These are phyloP conservation scores for Pseudogymnoascus sp. DNA, from an alignment of 2,329 filamentous ascomycete species.

Conservation along the genomic window DNA sequence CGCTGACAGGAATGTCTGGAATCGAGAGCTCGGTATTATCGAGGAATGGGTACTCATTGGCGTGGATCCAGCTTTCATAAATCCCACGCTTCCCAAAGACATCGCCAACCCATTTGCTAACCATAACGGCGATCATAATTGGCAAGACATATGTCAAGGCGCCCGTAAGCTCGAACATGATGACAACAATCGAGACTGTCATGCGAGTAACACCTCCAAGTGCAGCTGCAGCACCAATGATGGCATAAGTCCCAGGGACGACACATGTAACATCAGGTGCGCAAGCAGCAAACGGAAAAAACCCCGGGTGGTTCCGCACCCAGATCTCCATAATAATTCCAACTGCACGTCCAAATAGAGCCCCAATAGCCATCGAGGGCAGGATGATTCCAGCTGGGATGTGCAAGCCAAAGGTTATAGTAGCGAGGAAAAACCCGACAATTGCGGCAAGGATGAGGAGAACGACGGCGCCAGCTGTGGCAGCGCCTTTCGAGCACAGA, in stretches of 20 bases:
- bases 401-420: constrained; percentile 85
- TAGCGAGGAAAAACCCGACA: constrained; percentile 76
- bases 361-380: constrained; percentile 92
- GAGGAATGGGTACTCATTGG: constrained; percentile 91
- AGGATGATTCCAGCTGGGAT: constrained; percentile 94
- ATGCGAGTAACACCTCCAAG: constrained; percentile 89
- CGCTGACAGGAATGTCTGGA: constrained; percentile 75
- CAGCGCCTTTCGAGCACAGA: constrained; percentile 79
- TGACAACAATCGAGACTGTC: constrained; percentile 97
- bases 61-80: constrained; percentile 95
- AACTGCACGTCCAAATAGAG: constrained; percentile 78
- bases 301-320: constrained; percentile 69
- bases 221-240: constrained; percentile 91
- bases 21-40: constrained; percentile 73
- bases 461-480: constrained; percentile 72
- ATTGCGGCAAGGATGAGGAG: constrained; percentile 74
- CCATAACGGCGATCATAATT: constrained; percentile 98
- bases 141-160: constrained; percentile 93
- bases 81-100: constrained; percentile 88
- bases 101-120: constrained; percentile 96
- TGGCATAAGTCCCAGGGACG: constrained; percentile 90
- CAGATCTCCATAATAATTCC: constrained; percentile 85
- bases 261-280: constrained; percentile 81
- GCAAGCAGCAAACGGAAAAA: constrained; percentile 71
- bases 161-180: constrained; percentile 98